phyloP scores from a whole-genome alignment of 2,329 filamentous ascomycete species.

The Colletotrichum lini region DNA sequence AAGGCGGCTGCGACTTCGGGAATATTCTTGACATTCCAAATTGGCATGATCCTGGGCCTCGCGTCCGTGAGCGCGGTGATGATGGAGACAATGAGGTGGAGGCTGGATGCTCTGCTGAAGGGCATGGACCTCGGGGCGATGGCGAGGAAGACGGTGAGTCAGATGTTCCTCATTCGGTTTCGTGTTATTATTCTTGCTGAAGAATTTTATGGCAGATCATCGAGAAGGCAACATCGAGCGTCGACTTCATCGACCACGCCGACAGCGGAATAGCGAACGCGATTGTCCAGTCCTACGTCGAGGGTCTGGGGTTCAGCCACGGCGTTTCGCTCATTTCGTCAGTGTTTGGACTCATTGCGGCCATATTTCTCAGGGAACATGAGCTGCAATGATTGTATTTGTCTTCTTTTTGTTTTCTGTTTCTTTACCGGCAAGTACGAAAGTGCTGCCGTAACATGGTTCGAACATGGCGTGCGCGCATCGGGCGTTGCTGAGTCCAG shows the following conservation, averaged over 20 bases:
- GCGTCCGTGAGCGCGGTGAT: slow-evolving; percentile 56
- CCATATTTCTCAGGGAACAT: slow-evolving; percentile 49
- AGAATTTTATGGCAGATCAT: slow-evolving; percentile 47
- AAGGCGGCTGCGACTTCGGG: slow-evolving; percentile 58
- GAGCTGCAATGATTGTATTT: slow-evolving; percentile 33
- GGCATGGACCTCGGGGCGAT: slow-evolving; percentile 37
- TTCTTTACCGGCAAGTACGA: background rate
- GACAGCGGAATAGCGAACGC: slow-evolving; percentile 47
- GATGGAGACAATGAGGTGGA: slow-evolving; percentile 44
- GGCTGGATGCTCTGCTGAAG: slow-evolving; percentile 37
- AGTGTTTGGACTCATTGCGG: slow-evolving; percentile 45
- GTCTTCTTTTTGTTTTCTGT: no score
- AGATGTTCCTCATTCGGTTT: background rate
- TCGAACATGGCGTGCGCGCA: background rate
- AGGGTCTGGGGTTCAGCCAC: slow-evolving; percentile 54
- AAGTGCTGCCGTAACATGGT: no score
- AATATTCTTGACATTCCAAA: slow-evolving; percentile 55
- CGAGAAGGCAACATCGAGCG: slow-evolving; percentile 49
- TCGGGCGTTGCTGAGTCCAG: background rate
- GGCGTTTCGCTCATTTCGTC: slow-evolving; percentile 51
- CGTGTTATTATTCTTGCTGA: background rate
- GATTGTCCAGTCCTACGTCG: slow-evolving; percentile 52
- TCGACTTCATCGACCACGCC: slow-evolving; percentile 50
- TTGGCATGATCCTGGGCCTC: slow-evolving; percentile 57
- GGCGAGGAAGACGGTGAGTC: slow-evolving; percentile 38